A percentile compares a stretch with the other conserved stretches of the same genome.
These are phyloP conservation scores for Camellia lanceoleosa DNA, from an alignment of 148 eudicot genomes.

Conservation along the genomic window DNA sequence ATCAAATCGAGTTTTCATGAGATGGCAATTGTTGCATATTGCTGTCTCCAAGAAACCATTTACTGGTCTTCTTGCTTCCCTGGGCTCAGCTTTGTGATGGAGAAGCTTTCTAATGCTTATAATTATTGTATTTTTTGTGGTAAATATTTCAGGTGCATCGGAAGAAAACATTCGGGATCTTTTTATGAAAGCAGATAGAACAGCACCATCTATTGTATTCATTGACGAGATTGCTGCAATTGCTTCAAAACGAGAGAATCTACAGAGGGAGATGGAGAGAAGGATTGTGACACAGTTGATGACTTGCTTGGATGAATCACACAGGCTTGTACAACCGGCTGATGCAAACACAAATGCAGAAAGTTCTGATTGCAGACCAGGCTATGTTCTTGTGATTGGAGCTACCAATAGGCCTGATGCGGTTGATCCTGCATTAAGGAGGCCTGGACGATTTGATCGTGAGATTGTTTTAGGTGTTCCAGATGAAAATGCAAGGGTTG, in stretches of 20 bases:
- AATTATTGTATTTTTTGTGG: not conserved
- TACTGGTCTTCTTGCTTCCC: not conserved
- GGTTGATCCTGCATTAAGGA: constrained; percentile 79
- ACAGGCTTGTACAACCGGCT: constrained; percentile 35
- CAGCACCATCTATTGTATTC: constrained; percentile 94
- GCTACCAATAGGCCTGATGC: constrained; percentile 95
- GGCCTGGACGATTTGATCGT: constrained; percentile 85
- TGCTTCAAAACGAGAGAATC: constrained; percentile 88
- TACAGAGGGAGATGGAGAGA: constrained; percentile 82
- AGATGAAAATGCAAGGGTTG: constrained; percentile 77
- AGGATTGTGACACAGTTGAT: constrained; percentile 89
- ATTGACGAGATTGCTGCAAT: constrained; percentile 98
- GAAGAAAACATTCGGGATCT: constrained; percentile 83
- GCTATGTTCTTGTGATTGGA: constrained; percentile 79
- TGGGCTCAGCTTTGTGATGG: not conserved
- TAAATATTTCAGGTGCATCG: constrained; percentile 59
- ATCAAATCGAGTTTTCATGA: not conserved
- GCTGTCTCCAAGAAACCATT: too few species aligned
- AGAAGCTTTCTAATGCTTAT: not conserved
- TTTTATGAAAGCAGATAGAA: constrained; percentile 76
- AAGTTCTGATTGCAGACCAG: constrained; percentile 31
- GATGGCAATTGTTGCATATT: not conserved
- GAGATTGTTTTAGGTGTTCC: constrained; percentile 84
- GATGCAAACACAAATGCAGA: constrained; percentile 30
- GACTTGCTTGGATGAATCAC: constrained; percentile 90